These are phyloP conservation scores for Aspergillus sp. DNA, from an alignment of 2,329 filamentous ascomycete species.

Conservation along the genomic window DNA sequence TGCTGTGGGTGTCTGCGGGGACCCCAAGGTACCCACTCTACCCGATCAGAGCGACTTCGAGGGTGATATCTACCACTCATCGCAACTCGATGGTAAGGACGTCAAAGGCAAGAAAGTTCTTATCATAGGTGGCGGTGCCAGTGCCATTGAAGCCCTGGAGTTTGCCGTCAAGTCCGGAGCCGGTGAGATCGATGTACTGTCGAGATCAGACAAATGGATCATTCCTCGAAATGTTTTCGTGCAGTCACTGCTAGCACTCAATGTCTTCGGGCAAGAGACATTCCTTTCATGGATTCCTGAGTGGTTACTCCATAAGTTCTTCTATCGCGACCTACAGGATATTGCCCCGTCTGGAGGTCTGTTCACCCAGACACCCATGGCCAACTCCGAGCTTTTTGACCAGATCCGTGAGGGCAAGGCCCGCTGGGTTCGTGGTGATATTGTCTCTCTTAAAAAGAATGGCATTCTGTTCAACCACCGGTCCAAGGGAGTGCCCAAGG, in stretches of 20 bases:
- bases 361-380: conserved; percentile 84
- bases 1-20: conserved; percentile 75
- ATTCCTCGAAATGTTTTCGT: conserved; percentile 75
- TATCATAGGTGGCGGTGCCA: conserved; percentile 74
- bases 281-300: conserved; percentile 74
- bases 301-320: conserved; percentile 67
- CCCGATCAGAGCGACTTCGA: conserved; percentile 68
- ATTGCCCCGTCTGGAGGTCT: conserved; percentile 66
- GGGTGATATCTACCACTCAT: conserved; percentile 71
- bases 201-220: conserved; percentile 80
- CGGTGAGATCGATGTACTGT: conserved; percentile 65
- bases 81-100: conserved; percentile 65
- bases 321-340: conserved; percentile 75
- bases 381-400: conserved; percentile 75
- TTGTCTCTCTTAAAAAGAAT: conserved; percentile 58
- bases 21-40: conserved; percentile 67
- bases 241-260: conserved; percentile 68
- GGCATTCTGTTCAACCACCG: conserved; percentile 70
- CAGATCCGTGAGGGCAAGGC: conserved; percentile 68
- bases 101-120: conserved; percentile 71
- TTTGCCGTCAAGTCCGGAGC: conserved; percentile 67
- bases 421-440: conserved; percentile 77
- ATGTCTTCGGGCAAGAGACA: conserved; percentile 75
- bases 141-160: conserved; percentile 76
- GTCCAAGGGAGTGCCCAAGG: conserved; percentile 66